phyloP scores from a whole-genome alignment of 2,329 filamentous ascomycete species.

The Escovopsis weberi region DNA sequence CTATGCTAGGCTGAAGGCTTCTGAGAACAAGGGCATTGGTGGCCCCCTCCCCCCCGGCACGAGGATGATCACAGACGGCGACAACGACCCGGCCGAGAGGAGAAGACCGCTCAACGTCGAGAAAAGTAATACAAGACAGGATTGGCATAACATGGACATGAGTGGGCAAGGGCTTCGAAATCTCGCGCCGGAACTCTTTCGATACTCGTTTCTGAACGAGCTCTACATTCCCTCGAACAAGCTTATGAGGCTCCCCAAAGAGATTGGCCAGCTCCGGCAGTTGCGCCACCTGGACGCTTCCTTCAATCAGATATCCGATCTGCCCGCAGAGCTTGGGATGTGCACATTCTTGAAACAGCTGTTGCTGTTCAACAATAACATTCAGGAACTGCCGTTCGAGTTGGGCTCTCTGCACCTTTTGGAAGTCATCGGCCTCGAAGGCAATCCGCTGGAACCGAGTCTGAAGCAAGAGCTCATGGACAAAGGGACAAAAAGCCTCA shows the following conservation, averaged over 20 bases:
- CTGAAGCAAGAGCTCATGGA: constrained; percentile 75
- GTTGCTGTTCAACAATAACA: constrained; percentile 78
- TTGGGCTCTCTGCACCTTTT: constrained; percentile 79
- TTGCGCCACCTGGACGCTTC: constrained; percentile 78
- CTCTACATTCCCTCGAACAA: constrained; percentile 92
- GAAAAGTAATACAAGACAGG: constrained; percentile 53
- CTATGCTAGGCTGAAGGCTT: constrained; percentile 58
- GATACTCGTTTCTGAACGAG: constrained; percentile 79
- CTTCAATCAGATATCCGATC: constrained; percentile 65
- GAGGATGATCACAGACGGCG: constrained; percentile 31
- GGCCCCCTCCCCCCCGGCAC: constrained; percentile 36
- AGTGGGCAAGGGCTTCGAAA: constrained; percentile 89
- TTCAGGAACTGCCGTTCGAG: constrained; percentile 69
- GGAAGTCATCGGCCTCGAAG: constrained; percentile 81
- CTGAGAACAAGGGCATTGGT: constrained; percentile 53
- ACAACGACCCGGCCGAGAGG: constrained; percentile 41
- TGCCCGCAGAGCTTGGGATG: constrained; percentile 92
- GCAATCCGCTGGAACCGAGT: constrained; percentile 67
- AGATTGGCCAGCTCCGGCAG: constrained; percentile 70
- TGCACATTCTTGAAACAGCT: constrained; percentile 81
- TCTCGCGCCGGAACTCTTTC: constrained; percentile 65
- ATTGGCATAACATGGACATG: constrained; percentile 88
- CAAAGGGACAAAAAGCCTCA: constrained; percentile 71
- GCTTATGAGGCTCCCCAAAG: constrained; percentile 60
- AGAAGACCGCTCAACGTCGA: constrained; percentile 52